A percentile compares a stretch with the other conserved stretches of the same genome.
These are phyloP conservation scores for Prunus persica DNA, from an alignment of 306 rosid species.

Conservation along the genomic window Prunus_persica_NCBIv2 NC_034011.1:26762501-26763000, in stretches of 20 bases:
- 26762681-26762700: slow-evolving; percentile 50
- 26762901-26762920: slow-evolving; percentile 69
- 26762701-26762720: slow-evolving; percentile 55
- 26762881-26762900: slow-evolving; percentile 57
- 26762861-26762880: slow-evolving; percentile 44
- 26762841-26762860: slow-evolving; percentile 40
- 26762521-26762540: slow-evolving; percentile 84
- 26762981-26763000: slow-evolving; percentile 41
- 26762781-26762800: slow-evolving; percentile 69
- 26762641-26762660: neutral
- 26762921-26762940: slow-evolving; percentile 68
- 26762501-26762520: slow-evolving; percentile 85
- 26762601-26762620: slow-evolving; percentile 54
- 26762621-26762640: slow-evolving; percentile 47
- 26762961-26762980: slow-evolving; percentile 55
- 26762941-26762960: slow-evolving; percentile 22
- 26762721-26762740: slow-evolving; percentile 55
- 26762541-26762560: slow-evolving; percentile 95
- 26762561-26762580: slow-evolving; percentile 83
- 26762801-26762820: slow-evolving; percentile 70
- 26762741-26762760: slow-evolving; percentile 72
- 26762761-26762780: slow-evolving; percentile 65
- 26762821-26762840: slow-evolving; percentile 55
- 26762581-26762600: slow-evolving; percentile 51
- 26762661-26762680: slow-evolving; percentile 35